These are phyloP conservation scores for Ormosia semicastrata DNA, from an alignment of 306 rosid species.

Conservation along the genomic window DNA sequence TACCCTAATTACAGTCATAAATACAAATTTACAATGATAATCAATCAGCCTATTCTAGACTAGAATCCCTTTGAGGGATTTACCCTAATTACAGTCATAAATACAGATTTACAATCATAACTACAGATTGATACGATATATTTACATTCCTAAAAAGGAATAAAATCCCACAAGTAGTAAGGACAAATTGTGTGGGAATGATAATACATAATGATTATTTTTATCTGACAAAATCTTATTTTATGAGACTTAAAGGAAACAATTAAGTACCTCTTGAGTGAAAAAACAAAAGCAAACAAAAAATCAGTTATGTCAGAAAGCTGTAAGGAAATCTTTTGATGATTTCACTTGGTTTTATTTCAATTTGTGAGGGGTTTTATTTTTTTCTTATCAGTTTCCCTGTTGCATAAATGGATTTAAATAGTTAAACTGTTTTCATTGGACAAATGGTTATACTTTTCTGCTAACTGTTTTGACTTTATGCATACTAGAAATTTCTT, in stretches of 20 bases:
- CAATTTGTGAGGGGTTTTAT: not conserved
- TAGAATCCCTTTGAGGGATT: no score
- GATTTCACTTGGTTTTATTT: not conserved
- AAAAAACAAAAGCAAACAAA: not conserved
- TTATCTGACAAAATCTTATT: not conserved
- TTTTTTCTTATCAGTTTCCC: slow-evolving; percentile 17
- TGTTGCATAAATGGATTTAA: slow-evolving; percentile 7
- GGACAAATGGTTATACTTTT: not conserved
- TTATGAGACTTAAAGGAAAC: not conserved
- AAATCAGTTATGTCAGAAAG: not conserved
- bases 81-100: no score
- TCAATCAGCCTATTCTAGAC: no score
- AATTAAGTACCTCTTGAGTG: not conserved
- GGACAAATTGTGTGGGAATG: not conserved
- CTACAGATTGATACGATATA: no score
- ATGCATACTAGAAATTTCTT: not conserved
- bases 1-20: no score
- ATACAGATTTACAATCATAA: no score
- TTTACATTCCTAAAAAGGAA: no score
- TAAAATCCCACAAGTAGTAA: no score
- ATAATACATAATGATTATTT: not conserved
- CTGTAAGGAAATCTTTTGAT: slow-evolving; percentile 4
- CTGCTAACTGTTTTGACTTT: not conserved
- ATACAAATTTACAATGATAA: no score
- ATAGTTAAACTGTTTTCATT: not conserved